Evolutionary conservation across 2,329 filamentous ascomycete genomes (phyloP).

Genomic region (Fusarium chuoi): DNA sequence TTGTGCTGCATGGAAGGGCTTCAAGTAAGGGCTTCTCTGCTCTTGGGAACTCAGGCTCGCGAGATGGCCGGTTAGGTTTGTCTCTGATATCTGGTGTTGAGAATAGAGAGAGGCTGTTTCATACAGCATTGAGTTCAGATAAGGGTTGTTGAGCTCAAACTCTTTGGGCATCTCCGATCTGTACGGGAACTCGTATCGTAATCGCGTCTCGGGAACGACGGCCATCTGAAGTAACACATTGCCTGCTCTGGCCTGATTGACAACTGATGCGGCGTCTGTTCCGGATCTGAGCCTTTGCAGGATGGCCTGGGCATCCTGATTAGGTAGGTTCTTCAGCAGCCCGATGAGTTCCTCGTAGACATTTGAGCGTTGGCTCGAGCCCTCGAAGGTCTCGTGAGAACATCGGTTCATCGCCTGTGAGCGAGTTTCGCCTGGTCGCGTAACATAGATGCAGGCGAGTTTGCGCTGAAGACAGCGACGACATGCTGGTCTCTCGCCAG

Average conservation of each 20-base stretch:
- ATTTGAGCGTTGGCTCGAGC: background rate
- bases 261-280: slow-evolving; percentile 44
- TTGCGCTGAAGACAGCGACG: slow-evolving; percentile 29
- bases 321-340: slow-evolving; percentile 25
- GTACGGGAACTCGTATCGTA: slow-evolving; percentile 55
- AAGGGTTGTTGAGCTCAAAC: slow-evolving; percentile 36
- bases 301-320: slow-evolving; percentile 49
- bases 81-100: background rate
- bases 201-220: slow-evolving; percentile 50
- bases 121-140: slow-evolving; percentile 43
- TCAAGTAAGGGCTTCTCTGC: slow-evolving; percentile 44
- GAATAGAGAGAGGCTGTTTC: slow-evolving; percentile 34
- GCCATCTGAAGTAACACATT: slow-evolving; percentile 53
- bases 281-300: slow-evolving; percentile 51
- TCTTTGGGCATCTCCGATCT: slow-evolving; percentile 33
- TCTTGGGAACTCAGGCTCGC: slow-evolving; percentile 4
- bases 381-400: background rate
- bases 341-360: slow-evolving; percentile 35
- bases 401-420: slow-evolving; percentile 20
- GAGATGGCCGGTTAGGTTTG: background rate
- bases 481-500: slow-evolving; percentile 41
- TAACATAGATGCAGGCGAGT: slow-evolving; percentile 31
- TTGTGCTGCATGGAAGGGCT: slow-evolving; percentile 51
- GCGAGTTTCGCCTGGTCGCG: slow-evolving; percentile 34
- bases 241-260: slow-evolving; percentile 50